Evolutionary conservation across 208 protist genomes (phyloP).

Genomic region (Trypanosoma cruzi): DNA sequence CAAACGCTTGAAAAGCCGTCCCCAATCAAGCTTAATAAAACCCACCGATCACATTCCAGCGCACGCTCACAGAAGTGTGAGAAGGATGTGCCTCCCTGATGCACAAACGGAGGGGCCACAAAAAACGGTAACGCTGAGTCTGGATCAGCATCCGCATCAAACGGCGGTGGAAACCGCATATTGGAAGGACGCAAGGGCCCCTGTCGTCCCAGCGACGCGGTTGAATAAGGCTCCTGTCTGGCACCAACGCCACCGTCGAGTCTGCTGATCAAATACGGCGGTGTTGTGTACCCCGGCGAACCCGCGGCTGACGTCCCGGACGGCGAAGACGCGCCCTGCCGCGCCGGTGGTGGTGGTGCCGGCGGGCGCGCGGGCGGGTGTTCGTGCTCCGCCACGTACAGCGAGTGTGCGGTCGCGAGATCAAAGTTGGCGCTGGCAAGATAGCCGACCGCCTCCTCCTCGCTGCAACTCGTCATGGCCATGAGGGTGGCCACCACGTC

Average conservation of each 20-base stretch:
- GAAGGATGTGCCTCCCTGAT: slow-evolving; percentile 33
- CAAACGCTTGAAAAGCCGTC: slow-evolving; percentile 59
- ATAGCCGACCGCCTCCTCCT: slow-evolving; percentile 67
- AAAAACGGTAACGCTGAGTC: slow-evolving; percentile 28
- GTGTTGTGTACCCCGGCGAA: slow-evolving; percentile 31
- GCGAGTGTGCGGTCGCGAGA: slow-evolving; percentile 36
- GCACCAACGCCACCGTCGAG: slow-evolving; percentile 25
- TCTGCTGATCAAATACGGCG: slow-evolving; percentile 23
- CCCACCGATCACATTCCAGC: slow-evolving; percentile 47
- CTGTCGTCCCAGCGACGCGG: background rate
- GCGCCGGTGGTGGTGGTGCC: background rate
- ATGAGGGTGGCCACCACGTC: slow-evolving; percentile 73
- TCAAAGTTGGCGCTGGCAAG: slow-evolving; percentile 65
- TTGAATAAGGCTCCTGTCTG: slow-evolving; percentile 4
- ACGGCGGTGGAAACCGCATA: background rate
- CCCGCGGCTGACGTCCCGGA: background rate
- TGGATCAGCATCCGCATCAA: slow-evolving; percentile 5
- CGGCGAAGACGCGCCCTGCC: background rate
- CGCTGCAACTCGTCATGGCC: slow-evolving; percentile 54
- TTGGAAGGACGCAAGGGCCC: background rate
- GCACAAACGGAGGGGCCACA: slow-evolving; percentile 51
- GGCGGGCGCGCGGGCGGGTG: background rate
- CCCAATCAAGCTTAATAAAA: slow-evolving; percentile 59
- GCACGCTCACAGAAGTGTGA: slow-evolving; percentile 45
- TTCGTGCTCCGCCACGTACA: slow-evolving; percentile 31